These are phyloP conservation scores for Diaporthe vaccinii DNA, from an alignment of 2,329 filamentous ascomycete species.

Conservation along the genomic window DNA sequence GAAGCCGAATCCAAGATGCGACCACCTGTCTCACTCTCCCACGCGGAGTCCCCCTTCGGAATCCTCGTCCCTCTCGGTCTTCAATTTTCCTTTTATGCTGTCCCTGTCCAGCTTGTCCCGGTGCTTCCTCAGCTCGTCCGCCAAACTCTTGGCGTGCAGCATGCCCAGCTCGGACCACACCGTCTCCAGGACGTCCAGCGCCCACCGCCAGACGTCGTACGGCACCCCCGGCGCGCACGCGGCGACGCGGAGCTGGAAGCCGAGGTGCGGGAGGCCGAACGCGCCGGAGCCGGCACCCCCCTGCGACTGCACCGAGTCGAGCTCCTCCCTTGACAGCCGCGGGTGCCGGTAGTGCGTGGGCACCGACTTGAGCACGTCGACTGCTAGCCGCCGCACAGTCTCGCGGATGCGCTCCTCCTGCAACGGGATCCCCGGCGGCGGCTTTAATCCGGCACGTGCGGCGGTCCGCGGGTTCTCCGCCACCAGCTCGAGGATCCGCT, in stretches of 20 bases:
- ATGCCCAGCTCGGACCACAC: conserved; percentile 67
- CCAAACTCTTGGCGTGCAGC: conserved; percentile 61
- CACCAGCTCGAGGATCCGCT: conserved; percentile 60
- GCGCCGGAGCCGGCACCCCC: conserved; percentile 60
- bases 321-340: conserved; percentile 48
- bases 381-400: conserved; percentile 55
- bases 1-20: neutral
- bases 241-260: conserved; percentile 63
- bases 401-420: conserved; percentile 51
- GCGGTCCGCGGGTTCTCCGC: conserved; percentile 56
- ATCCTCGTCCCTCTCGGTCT: conserved; percentile 20
- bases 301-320: conserved; percentile 51
- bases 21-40: neutral
- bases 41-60: neutral
- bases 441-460: conserved; percentile 47
- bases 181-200: conserved; percentile 59
- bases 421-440: conserved; percentile 35
- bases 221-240: conserved; percentile 62
- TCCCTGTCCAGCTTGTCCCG: conserved; percentile 42
- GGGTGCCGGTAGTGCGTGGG: conserved; percentile 68
- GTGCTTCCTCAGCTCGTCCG: conserved; percentile 51
- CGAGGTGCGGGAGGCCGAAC: conserved; percentile 61
- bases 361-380: conserved; percentile 60
- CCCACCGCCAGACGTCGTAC: conserved; percentile 59
- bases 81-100: conserved; percentile 39